Evolutionary conservation across 257 asterid genomes (phyloP).

Genomic region (Fraxinus excelsior): DNA sequence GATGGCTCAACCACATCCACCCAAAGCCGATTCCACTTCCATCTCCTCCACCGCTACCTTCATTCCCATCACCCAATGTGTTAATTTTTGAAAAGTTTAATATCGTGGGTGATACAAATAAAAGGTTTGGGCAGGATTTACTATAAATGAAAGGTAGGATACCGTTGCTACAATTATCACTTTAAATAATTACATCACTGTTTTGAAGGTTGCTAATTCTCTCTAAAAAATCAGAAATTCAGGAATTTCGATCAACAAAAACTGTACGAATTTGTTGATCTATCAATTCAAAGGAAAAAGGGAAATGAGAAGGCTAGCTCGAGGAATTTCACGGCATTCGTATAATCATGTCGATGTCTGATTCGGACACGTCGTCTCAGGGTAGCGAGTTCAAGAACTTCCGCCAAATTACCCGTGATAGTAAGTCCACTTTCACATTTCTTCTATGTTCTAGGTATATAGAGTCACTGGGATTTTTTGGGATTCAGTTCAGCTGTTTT

Average conservation of each 20-base stretch:
- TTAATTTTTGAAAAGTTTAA: no score
- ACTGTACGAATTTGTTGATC: constrained; percentile 12
- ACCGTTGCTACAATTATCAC: no score
- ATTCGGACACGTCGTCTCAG: constrained; percentile 57
- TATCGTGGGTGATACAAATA: no score
- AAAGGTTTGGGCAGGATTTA: no score
- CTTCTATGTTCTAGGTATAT: neutral
- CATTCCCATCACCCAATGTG: no score
- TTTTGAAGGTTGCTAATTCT: constrained; percentile 1
- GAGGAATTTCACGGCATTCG: no score
- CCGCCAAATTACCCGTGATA: constrained; percentile 54
- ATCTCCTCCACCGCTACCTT: no score
- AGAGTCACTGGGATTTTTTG: neutral
- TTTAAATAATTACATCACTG: no score
- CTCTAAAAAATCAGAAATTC: constrained; percentile 27
- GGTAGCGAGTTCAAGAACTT: constrained; percentile 54
- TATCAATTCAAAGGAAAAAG: neutral
- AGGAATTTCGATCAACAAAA: constrained; percentile 27
- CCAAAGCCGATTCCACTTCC: no score
- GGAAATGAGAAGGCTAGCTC: no score
- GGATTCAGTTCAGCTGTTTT: constrained; percentile 27
- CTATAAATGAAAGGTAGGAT: no score
- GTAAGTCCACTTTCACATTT: constrained; percentile 40
- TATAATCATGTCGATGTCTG: constrained; percentile 51
- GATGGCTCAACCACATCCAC: no score